Evolutionary conservation across 176 grass and related monocot genomes (phyloP).

Genomic region (Aegilops speltoides): DNA sequence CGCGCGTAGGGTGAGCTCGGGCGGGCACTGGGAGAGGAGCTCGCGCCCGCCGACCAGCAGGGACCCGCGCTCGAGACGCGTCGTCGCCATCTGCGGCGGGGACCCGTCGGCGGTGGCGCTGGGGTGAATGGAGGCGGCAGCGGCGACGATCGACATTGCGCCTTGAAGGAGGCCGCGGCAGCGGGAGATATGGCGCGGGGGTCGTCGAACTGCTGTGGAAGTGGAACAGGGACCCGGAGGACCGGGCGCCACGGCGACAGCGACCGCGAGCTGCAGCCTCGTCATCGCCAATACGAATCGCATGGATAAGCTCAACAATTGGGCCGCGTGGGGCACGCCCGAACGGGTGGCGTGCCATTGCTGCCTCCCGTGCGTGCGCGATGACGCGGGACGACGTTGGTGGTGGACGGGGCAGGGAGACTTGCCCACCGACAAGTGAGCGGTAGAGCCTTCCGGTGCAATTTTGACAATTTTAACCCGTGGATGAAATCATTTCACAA

Average conservation of each 20-base stretch:
- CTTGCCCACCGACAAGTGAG: no score
- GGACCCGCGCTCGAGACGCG: conserved; percentile 27
- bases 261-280: background rate
- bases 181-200: background rate
- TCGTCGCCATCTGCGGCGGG: background rate
- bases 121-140: background rate
- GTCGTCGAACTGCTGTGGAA: background rate
- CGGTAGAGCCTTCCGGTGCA: no score
- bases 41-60: conserved; percentile 25
- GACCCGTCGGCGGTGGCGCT: background rate
- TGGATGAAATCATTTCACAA: no score
- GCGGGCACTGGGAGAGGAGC: conserved; percentile 27
- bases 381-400: background rate
- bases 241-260: background rate
- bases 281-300: conserved; percentile 31
- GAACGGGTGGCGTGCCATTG: background rate
- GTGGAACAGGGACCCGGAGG: background rate
- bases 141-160: conserved; percentile 7
- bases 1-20: conserved; percentile 27
- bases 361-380: background rate
- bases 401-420: background rate
- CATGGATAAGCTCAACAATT: background rate
- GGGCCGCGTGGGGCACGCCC: background rate
- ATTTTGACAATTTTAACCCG: no score
- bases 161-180: background rate